These are phyloP conservation scores for Noccaea bulbosa DNA, from an alignment of 345 rosid species.

Conservation along the genomic window DNA sequence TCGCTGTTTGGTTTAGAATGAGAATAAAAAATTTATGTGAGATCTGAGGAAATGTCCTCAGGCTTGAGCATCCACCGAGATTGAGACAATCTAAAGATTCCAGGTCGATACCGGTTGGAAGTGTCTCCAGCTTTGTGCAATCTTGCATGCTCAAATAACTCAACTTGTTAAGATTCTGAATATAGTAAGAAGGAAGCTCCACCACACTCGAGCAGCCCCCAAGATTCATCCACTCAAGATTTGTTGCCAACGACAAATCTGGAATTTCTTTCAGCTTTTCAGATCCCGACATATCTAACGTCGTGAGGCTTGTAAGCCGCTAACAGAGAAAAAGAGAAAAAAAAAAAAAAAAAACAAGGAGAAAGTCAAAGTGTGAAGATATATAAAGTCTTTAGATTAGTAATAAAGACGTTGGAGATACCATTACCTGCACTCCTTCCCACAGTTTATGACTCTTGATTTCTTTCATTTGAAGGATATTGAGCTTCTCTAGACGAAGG, in stretches of 20 bases:
- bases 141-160: constrained; percentile 8
- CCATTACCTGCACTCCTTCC: not conserved
- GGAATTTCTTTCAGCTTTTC: constrained; percentile 3
- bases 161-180: not conserved
- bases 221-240: constrained; percentile 5
- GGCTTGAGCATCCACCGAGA: not conserved
- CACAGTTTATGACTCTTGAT: no score
- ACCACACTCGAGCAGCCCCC: constrained; percentile 6
- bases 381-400: no score
- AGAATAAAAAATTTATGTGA: not conserved
- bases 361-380: no score
- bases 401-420: no score
- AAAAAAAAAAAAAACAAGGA: not conserved
- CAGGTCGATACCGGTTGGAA: not conserved
- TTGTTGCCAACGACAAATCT: constrained; percentile 1
- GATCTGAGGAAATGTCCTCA: not conserved
- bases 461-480: no score
- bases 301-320: not conserved
- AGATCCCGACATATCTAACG: constrained; percentile 3
- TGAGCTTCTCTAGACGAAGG: no score
- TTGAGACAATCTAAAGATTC: not conserved
- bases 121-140: not conserved
- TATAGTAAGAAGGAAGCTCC: constrained; percentile 4
- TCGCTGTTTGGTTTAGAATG: not conserved
- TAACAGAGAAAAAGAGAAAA: not conserved